These are phyloP conservation scores for Arachnomyces sp. DNA, from an alignment of 2,329 filamentous ascomycete genomes.

Conservation along the genomic window DNA sequence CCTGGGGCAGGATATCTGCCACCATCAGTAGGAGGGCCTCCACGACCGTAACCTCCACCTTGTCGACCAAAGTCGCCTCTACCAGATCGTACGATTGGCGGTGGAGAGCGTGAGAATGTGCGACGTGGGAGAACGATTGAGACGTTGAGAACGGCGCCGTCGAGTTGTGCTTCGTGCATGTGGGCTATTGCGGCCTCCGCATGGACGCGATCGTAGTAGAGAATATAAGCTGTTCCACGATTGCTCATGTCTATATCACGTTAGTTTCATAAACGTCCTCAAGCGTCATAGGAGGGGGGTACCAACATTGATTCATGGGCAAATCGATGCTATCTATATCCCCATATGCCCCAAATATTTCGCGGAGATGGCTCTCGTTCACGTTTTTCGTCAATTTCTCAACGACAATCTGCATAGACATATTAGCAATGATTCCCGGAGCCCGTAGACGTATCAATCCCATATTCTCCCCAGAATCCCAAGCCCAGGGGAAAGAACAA, in stretches of 20 bases:
- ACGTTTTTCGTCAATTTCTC: constrained; percentile 95
- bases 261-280: constrained; percentile 1
- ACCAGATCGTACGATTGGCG: constrained; percentile 53
- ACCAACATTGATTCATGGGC: constrained; percentile 77
- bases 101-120: constrained; percentile 73
- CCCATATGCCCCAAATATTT: constrained; percentile 88
- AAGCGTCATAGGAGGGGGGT: not conserved
- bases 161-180: constrained; percentile 96
- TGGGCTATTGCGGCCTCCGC: constrained; percentile 85
- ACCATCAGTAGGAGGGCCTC: constrained; percentile 13
- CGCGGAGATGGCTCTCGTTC: constrained; percentile 74
- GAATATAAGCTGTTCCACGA: constrained; percentile 85
- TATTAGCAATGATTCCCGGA: not conserved
- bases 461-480: no score
- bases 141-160: constrained; percentile 73
- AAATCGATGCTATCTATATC: constrained; percentile 79
- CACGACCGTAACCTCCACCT: constrained; percentile 24
- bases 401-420: constrained; percentile 65
- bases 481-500: not conserved
- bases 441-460: no score
- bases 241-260: constrained; percentile 65
- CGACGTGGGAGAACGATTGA: constrained; percentile 79
- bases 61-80: constrained; percentile 50
- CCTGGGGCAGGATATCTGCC: constrained; percentile 20
- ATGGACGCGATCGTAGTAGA: constrained; percentile 67